Conservation (phyloP, 805 yeast species). For the Candida morakotiae region DNA sequence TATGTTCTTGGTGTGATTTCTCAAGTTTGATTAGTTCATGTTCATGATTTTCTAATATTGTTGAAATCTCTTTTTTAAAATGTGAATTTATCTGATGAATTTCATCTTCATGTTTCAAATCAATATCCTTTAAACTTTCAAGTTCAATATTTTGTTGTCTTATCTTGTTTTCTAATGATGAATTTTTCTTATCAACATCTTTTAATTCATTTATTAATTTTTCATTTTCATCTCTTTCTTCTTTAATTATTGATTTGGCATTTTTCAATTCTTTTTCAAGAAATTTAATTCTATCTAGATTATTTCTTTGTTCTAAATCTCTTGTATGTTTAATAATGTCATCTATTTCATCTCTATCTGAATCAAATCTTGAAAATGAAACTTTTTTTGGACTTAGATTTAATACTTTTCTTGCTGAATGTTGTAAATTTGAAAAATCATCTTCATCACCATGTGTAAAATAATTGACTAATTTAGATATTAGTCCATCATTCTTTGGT, state of each 20-base stretch:
- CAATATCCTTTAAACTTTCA: background rate
- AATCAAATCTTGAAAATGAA: slow-evolving; percentile 11
- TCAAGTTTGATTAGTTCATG: slow-evolving; percentile 7
- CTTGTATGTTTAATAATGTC: slow-evolving; percentile 1
- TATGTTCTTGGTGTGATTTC: slow-evolving; percentile 2
- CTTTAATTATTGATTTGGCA: background rate
- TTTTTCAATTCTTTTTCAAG: slow-evolving; percentile 1
- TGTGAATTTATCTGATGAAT: background rate
- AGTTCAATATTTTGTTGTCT: background rate
- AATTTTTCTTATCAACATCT: background rate
- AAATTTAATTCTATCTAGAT: background rate
- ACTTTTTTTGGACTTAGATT: slow-evolving; percentile 11
- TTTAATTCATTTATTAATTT: slow-evolving; percentile 1
- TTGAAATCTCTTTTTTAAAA: background rate
- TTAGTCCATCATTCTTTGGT: slow-evolving; percentile 4
- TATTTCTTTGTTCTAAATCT: background rate
- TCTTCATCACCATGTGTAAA: slow-evolving; percentile 12
- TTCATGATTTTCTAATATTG: slow-evolving; percentile 3
- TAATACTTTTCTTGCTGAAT: slow-evolving; percentile 14
- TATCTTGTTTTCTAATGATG: background rate
- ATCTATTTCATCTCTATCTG: slow-evolving; percentile 4
- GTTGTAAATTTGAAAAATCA: slow-evolving; percentile 13
- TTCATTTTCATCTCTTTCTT: slow-evolving; percentile 5
- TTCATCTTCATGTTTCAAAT: background rate
- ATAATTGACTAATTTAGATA: slow-evolving; percentile 8